These are phyloP conservation scores for Elongisporangium undulatum DNA, from an alignment of 352 stramenopile species.

Conservation along the genomic window DNA sequence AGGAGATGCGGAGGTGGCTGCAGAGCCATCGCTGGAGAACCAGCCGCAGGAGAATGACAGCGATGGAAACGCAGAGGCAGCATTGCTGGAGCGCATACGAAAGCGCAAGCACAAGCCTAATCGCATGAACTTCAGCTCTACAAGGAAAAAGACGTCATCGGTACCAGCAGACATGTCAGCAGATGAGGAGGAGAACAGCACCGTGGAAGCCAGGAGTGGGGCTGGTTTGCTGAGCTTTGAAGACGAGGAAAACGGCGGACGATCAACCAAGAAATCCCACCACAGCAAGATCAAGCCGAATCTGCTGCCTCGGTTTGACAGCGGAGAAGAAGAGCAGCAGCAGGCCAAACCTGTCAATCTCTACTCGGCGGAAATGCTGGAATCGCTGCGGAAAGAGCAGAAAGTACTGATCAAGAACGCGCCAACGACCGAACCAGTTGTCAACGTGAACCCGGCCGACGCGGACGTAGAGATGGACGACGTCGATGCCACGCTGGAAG, in stretches of 20 bases:
- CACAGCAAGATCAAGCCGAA: constrained; percentile 59
- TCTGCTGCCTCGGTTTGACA: constrained; percentile 21
- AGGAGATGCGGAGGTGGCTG: constrained; percentile 6
- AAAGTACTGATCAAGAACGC: constrained; percentile 34
- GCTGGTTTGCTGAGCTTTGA: constrained; percentile 50
- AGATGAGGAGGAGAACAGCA: neutral
- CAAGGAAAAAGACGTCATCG: constrained; percentile 3
- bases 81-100: constrained; percentile 30
- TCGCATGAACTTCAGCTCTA: constrained; percentile 41
- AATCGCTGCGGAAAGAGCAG: constrained; percentile 54
- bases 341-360: constrained; percentile 11
- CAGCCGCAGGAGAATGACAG: constrained; percentile 3
- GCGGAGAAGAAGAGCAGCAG: constrained; percentile 15
- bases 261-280: constrained; percentile 14
- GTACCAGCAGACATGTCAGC: neutral
- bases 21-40: constrained; percentile 19
- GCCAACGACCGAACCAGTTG: constrained; percentile 4
- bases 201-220: constrained; percentile 1
- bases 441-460: neutral
- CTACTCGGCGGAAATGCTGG: constrained; percentile 63
- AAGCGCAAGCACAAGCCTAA: constrained; percentile 18
- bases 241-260: constrained; percentile 13
- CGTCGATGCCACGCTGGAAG: constrained; percentile 22
- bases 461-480: constrained; percentile 16
- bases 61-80: constrained; percentile 8